phyloP scores from a whole-genome alignment of 768 basidiomycete species.

The Lactarius trivialis region DNA sequence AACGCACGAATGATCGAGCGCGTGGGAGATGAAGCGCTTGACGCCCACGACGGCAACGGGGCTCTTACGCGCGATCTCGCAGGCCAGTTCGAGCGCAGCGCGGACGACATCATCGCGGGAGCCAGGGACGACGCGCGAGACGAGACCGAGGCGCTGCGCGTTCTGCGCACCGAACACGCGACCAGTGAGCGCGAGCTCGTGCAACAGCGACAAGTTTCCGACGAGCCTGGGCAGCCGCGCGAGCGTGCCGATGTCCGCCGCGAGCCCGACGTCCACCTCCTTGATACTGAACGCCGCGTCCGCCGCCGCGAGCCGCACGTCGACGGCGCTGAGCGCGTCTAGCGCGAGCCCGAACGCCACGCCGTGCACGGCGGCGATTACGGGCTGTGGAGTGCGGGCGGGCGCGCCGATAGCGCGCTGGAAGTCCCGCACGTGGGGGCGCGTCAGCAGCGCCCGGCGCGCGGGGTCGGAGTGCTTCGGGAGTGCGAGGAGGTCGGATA shows the following conservation, averaged over 20 bases:
- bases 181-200: constrained; percentile 73
- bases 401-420: constrained; percentile 67
- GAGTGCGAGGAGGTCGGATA: constrained; percentile 28
- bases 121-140: constrained; percentile 60
- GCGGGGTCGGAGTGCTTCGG: constrained; percentile 39
- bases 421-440: constrained; percentile 48
- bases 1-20: constrained; percentile 69
- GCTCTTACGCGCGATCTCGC: constrained; percentile 62
- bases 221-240: constrained; percentile 74
- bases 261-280: constrained; percentile 82
- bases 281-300: constrained; percentile 66
- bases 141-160: constrained; percentile 62
- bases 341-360: constrained; percentile 68
- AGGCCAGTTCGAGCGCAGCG: constrained; percentile 61
- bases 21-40: constrained; percentile 72
- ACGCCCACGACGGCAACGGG: constrained; percentile 73
- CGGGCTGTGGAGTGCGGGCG: constrained; percentile 65
- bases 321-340: constrained; percentile 70
- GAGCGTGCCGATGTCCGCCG: constrained; percentile 83
- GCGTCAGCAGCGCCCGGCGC: constrained; percentile 43
- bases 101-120: constrained; percentile 57
- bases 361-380: constrained; percentile 79
- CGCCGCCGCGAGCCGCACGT: constrained; percentile 67
- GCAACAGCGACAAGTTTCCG: constrained; percentile 63
- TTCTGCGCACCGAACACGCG: constrained; percentile 63